Evolutionary conservation across 2,329 filamentous ascomycete genomes (phyloP).

Genomic region (Aspergillus aculeatus): DNA sequence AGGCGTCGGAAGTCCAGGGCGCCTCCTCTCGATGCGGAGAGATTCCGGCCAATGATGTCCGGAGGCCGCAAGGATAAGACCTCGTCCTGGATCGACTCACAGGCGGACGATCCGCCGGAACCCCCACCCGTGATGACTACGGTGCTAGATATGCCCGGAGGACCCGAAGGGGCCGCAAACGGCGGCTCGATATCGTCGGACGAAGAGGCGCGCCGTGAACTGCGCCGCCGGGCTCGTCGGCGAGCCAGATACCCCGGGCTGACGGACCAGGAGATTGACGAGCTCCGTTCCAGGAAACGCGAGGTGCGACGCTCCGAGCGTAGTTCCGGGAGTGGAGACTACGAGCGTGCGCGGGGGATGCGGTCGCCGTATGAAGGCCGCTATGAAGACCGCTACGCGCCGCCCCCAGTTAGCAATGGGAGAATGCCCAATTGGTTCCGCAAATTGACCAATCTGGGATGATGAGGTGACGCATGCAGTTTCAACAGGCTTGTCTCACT

Average conservation of each 20-base stretch:
- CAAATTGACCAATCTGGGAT: constrained; percentile 39
- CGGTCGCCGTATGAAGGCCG: constrained; percentile 7
- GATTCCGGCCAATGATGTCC: constrained; percentile 30
- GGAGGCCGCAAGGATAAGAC: constrained; percentile 49
- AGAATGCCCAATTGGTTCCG: constrained; percentile 47
- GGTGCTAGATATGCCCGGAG: constrained; percentile 44
- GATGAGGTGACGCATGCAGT: constrained; percentile 1
- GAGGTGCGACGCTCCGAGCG: constrained; percentile 31
- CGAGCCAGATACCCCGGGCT: constrained; percentile 42
- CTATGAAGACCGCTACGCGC: constrained; percentile 29
- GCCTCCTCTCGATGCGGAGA: constrained; percentile 20
- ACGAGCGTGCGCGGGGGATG: constrained; percentile 38
- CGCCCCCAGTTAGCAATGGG: constrained; percentile 25
- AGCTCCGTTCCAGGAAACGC: constrained; percentile 34
- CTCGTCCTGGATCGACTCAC: constrained; percentile 51
- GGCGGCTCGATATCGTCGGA: constrained; percentile 43
- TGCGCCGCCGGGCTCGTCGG: constrained; percentile 39
- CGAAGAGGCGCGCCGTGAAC: constrained; percentile 40
- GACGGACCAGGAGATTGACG: constrained; percentile 42
- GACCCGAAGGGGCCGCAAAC: constrained; percentile 27
- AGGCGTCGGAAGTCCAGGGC: constrained; percentile 39
- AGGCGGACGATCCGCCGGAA: constrained; percentile 49
- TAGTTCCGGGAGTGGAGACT: constrained; percentile 42
- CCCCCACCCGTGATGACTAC: constrained; percentile 48
- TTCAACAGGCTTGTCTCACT: neutral